These are phyloP conservation scores for Pyrenophora graminea DNA, from an alignment of 2,329 filamentous ascomycete species.

Conservation along the genomic window DNA sequence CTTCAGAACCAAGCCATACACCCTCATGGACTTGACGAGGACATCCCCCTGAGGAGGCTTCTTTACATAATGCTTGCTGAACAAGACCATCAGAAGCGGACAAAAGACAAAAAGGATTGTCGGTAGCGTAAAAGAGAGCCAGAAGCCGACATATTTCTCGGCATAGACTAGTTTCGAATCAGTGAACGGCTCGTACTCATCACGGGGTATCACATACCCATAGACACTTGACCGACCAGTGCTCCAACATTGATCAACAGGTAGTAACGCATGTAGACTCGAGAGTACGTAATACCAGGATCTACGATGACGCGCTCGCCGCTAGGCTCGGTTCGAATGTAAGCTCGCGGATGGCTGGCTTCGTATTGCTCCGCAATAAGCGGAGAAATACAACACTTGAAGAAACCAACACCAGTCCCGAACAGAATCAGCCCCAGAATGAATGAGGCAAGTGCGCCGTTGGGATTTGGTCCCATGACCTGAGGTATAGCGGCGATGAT, in stretches of 20 bases:
- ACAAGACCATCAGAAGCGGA: slow-evolving; percentile 58
- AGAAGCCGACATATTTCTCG: slow-evolving; percentile 76
- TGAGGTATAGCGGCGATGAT: slow-evolving; percentile 58
- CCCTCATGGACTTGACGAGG: slow-evolving; percentile 65
- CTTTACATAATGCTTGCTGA: slow-evolving; percentile 33
- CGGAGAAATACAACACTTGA: slow-evolving; percentile 55
- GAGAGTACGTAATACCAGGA: slow-evolving; percentile 66
- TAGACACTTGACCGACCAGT: slow-evolving; percentile 64
- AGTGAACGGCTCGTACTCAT: neutral
- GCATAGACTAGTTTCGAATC: slow-evolving; percentile 58
- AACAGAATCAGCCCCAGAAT: slow-evolving; percentile 53
- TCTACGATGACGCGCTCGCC: slow-evolving; percentile 72
- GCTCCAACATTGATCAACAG: slow-evolving; percentile 71
- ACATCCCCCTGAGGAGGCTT: slow-evolving; percentile 72
- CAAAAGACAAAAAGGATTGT: slow-evolving; percentile 65
- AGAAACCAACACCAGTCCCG: slow-evolving; percentile 50
- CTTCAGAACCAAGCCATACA: slow-evolving; percentile 64
- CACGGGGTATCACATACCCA: slow-evolving; percentile 42
- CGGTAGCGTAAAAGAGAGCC: slow-evolving; percentile 69
- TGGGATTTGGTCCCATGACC: slow-evolving; percentile 39
- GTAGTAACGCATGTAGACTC: slow-evolving; percentile 73
- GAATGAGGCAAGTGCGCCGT: slow-evolving; percentile 52
- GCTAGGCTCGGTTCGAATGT: slow-evolving; percentile 55
- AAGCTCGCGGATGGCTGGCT: slow-evolving; percentile 57
- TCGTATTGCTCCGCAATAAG: slow-evolving; percentile 69